These are phyloP conservation scores for Cenococcum geophilum DNA, from an alignment of 495 filamentous ascomycete species.

Conservation along the genomic window DNA sequence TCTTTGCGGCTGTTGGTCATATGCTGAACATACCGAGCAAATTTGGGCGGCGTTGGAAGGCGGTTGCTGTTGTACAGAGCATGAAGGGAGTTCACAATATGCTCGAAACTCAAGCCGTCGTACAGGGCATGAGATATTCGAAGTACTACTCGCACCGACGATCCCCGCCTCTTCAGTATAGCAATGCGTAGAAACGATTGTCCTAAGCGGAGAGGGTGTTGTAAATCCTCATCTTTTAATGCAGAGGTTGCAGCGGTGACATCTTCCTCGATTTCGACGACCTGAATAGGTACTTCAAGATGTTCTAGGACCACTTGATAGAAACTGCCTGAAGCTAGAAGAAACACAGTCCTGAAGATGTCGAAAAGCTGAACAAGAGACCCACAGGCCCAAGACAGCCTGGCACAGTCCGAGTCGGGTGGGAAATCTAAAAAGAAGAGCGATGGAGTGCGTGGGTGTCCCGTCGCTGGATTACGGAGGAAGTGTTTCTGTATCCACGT, in stretches of 20 bases:
- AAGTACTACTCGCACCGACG: background rate
- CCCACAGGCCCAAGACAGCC: background rate
- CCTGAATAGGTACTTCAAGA: background rate
- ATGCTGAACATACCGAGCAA: no score
- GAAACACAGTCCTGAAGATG: conserved; percentile 4
- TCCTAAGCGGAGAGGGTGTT: background rate
- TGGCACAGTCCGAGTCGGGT: no score
- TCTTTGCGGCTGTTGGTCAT: no score
- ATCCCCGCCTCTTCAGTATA: background rate
- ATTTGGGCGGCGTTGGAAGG: no score
- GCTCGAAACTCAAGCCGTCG: no score
- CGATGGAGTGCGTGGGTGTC: no score
- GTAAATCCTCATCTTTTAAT: background rate
- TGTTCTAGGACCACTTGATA: background rate
- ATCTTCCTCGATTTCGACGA: background rate
- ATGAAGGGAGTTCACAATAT: no score
- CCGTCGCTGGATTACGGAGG: no score
- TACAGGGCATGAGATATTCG: background rate
- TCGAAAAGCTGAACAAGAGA: background rate
- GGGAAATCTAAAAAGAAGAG: no score
- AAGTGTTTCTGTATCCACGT: no score
- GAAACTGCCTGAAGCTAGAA: background rate
- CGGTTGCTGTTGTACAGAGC: no score
- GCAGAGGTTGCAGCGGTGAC: background rate
- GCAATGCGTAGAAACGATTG: background rate